phyloP scores from a whole-genome alignment of 495 filamentous ascomycete genomes.

The Xeromyces bisporus region DNA sequence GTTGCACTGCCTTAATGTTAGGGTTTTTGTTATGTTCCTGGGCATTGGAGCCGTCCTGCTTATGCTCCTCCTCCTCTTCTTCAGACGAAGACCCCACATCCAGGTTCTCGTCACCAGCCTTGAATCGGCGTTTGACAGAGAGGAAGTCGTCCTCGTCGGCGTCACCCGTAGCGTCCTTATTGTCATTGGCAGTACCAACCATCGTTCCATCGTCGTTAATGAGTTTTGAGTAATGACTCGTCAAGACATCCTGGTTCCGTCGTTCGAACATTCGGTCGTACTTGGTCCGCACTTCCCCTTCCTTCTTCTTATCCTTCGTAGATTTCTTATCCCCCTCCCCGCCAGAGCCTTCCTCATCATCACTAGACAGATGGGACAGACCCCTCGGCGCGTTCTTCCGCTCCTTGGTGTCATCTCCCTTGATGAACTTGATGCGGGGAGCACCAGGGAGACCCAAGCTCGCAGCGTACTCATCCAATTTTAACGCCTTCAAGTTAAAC shows the following conservation, averaged over 20 bases:
- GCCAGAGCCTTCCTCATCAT: conserved; percentile 35
- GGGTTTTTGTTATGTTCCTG: conserved; percentile 5
- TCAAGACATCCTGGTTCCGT: conserved; percentile 84
- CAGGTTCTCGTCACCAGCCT: conserved; percentile 30
- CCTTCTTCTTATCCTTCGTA: conserved; percentile 34
- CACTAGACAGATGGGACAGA: conserved; percentile 30
- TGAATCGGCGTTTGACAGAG: conserved; percentile 67
- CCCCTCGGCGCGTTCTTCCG: conserved; percentile 70
- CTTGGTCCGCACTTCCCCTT: conserved; percentile 70
- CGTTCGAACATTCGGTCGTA: conserved; percentile 95
- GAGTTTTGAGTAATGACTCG: conserved; percentile 77
- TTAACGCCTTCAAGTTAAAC: conserved; percentile 64
- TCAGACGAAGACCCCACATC: conserved; percentile 9
- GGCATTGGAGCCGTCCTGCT: conserved; percentile 2
- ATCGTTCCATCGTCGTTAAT: conserved; percentile 46
- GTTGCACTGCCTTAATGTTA: conserved; percentile 22
- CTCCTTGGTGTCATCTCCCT: conserved; percentile 69
- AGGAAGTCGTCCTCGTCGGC: conserved; percentile 68
- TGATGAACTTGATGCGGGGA: conserved; percentile 79
- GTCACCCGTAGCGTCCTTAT: conserved; percentile 28
- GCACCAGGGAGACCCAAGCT: conserved; percentile 81
- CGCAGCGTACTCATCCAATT: conserved; percentile 68
- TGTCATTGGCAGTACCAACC: conserved; percentile 18
- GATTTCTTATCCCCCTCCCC: conserved; percentile 27
- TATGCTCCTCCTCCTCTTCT: conserved; percentile 8